These are phyloP conservation scores for Paraphaeosphaeria sporulosa DNA, from an alignment of 2,329 filamentous ascomycete genomes.

Conservation along the genomic window DNA sequence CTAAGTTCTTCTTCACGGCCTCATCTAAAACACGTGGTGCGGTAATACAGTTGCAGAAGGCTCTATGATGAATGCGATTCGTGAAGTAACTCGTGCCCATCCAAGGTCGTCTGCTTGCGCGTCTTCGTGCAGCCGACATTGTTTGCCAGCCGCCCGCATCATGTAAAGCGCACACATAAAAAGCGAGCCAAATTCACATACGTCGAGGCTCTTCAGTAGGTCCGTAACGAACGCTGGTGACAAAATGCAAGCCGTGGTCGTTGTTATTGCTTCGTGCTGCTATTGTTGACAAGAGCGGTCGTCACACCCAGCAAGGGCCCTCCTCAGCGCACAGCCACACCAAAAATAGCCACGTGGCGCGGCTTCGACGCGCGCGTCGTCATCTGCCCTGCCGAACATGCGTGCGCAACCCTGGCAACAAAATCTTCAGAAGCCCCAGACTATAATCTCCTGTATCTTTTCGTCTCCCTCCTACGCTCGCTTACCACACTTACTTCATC, in stretches of 20 bases:
- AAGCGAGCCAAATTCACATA: background rate
- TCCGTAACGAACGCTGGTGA: background rate
- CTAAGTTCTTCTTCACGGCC: too few relatives aligned
- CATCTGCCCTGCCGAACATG: constrained; percentile 12
- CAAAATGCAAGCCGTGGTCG: background rate
- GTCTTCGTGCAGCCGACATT: background rate
- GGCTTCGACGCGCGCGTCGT: constrained; percentile 10
- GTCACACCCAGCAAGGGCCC: background rate
- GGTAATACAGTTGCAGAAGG: too few relatives aligned
- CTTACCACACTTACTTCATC: constrained; percentile 2
- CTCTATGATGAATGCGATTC: too few relatives aligned
- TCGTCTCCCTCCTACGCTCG: background rate
- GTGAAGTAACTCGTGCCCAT: too few relatives aligned
- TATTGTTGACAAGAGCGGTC: background rate
- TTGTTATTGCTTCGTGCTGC: background rate
- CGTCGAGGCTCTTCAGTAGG: background rate
- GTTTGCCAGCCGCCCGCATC: background rate
- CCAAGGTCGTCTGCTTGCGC: background rate
- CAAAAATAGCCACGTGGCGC: constrained; percentile 10
- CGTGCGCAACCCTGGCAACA: background rate
- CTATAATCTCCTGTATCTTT: background rate
- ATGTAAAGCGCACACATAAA: background rate
- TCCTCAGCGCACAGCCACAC: constrained; percentile 7
- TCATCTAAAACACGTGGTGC: too few relatives aligned
- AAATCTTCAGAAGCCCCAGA: background rate